Evolutionary conservation across 2,329 filamentous ascomycete species (phyloP).

Genomic region (Pochonia chlamydosporia): DNA sequence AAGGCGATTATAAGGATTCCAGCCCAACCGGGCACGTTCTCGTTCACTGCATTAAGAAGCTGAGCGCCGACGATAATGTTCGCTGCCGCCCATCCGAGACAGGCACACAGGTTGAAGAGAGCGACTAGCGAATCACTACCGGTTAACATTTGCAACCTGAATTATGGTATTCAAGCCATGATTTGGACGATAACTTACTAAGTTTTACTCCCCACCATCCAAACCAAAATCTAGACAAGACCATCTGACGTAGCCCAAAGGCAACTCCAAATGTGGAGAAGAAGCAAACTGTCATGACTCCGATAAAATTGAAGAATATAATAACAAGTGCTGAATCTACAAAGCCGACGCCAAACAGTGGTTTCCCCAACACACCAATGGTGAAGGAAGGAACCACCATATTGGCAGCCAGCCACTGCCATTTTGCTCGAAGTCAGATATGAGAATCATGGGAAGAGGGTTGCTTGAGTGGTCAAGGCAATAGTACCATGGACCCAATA

Average conservation of each 20-base stretch:
- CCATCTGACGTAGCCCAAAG: conserved; percentile 71
- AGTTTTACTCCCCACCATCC: conserved; percentile 64
- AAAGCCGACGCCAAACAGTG: conserved; percentile 59
- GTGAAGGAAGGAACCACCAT: conserved; percentile 73
- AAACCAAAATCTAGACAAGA: conserved; percentile 67
- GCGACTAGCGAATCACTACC: too few species aligned
- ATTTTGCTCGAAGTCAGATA: too few species aligned
- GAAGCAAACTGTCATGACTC: conserved; percentile 61
- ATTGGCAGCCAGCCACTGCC: conserved; percentile 66
- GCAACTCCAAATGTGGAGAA: conserved; percentile 69
- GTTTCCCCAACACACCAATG: conserved; percentile 49
- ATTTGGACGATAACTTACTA: conserved; percentile 37
- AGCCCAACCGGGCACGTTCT: conserved; percentile 60
- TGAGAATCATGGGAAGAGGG: too few species aligned
- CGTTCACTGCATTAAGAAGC: conserved; percentile 65
- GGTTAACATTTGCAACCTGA: too few species aligned
- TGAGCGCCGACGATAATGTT: conserved; percentile 74
- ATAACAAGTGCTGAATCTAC: conserved; percentile 64
- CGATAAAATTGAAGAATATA: conserved; percentile 67
- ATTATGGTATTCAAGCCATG: too few species aligned
- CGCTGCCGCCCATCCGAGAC: conserved; percentile 66
- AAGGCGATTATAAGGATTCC: conserved; percentile 68
- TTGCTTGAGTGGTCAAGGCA: background rate
- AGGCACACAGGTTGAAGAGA: conserved; percentile 65
- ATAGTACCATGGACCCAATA: conserved; percentile 63